These are phyloP conservation scores for Biscutella laevigata DNA, from an alignment of 441 rosid genomes.

Conservation along the genomic window DNA sequence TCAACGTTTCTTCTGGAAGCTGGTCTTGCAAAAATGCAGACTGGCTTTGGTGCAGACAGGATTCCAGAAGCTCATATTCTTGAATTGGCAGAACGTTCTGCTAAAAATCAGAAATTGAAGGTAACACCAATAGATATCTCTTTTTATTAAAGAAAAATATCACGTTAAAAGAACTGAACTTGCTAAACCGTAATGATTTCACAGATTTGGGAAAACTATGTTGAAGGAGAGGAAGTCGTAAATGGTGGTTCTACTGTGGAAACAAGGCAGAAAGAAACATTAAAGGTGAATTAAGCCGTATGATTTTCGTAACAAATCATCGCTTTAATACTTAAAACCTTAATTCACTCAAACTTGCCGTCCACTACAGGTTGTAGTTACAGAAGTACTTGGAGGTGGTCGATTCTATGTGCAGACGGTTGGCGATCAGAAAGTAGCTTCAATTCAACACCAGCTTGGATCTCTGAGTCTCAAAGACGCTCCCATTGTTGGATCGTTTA, in stretches of 20 bases:
- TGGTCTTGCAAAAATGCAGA: constrained; percentile 87
- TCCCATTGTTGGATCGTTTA: constrained; percentile 82
- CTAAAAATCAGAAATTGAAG: constrained; percentile 77
- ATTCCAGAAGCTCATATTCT: constrained; percentile 78
- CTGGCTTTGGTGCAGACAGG: constrained; percentile 75
- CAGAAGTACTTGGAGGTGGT: constrained; percentile 89
- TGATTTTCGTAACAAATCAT: background rate
- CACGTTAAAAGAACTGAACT: background rate
- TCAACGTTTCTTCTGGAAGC: constrained; percentile 74
- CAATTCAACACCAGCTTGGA: constrained; percentile 78
- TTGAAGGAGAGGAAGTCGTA: constrained; percentile 86
- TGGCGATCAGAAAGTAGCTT: constrained; percentile 69
- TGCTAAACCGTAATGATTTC: constrained; percentile 5
- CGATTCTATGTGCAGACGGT: constrained; percentile 76
- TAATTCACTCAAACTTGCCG: background rate
- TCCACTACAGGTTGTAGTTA: constrained; percentile 62
- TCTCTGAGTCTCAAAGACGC: constrained; percentile 67
- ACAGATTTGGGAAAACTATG: constrained; percentile 95
- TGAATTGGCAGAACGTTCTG: constrained; percentile 77
- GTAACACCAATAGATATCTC: constrained; percentile 30
- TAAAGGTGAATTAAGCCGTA: constrained; percentile 42
- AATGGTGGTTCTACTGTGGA: constrained; percentile 51
- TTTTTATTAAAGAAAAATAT: background rate
- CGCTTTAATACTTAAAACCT: background rate
- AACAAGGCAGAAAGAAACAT: constrained; percentile 77